phyloP scores from a whole-genome alignment of 2,329 filamentous ascomycete genomes.

The Trichoderma hamatum region DNA sequence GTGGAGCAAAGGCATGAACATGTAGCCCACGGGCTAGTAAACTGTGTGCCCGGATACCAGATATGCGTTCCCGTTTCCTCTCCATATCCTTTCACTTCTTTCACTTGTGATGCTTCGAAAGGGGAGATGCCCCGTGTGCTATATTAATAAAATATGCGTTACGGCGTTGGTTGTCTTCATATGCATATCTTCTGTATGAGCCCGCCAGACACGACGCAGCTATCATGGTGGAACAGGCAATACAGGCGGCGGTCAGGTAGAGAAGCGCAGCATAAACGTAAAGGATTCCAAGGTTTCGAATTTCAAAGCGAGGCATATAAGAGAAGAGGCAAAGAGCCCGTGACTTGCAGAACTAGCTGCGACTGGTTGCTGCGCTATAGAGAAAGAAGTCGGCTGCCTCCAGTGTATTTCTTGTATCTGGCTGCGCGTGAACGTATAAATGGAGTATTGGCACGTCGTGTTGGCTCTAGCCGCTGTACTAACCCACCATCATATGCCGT shows the following conservation, averaged over 20 bases:
- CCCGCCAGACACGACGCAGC: background rate
- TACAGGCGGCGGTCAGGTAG: background rate
- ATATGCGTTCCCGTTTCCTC: background rate
- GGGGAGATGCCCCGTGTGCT: background rate
- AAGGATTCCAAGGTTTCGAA: background rate
- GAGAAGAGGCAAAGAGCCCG: constrained; percentile 5
- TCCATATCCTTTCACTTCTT: background rate
- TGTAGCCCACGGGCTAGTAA: background rate
- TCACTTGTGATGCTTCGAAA: background rate
- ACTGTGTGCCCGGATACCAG: background rate
- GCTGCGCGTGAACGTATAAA: background rate
- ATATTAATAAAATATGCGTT: background rate
- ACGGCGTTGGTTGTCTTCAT: background rate
- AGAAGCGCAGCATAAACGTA: background rate
- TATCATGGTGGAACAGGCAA: background rate
- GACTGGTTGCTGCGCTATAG: background rate
- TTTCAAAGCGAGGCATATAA: background rate
- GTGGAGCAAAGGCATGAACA: constrained; percentile 2
- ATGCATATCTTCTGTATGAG: background rate
- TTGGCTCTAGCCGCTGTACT: background rate
- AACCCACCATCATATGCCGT: background rate
- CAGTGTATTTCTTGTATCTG: background rate
- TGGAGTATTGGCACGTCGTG: background rate
- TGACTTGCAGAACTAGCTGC: constrained; percentile 3
- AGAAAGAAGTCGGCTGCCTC: background rate